Base-by-base conservation (phyloP, 2,329 filamentous ascomycete species). In the Alternaria tenuissima region DNA sequence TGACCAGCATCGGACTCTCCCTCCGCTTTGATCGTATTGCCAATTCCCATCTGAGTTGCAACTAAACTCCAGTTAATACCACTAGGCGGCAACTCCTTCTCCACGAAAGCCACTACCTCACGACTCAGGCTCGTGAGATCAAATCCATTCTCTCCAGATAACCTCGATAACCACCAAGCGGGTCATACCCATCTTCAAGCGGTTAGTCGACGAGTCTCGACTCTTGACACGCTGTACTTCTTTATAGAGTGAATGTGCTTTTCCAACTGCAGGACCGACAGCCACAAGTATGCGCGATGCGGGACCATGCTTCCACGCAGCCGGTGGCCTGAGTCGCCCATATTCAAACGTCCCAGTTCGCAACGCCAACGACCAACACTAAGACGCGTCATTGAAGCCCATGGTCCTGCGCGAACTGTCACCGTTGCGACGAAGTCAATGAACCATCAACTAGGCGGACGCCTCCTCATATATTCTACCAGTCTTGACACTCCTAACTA, bases 401-500 rank as follows among this genome's bases (percentile, higher is more conserved):
- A 41, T 36, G 16, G 7, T 22, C 8, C n/a, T 34, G 28, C 41
- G 24, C 42, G n/a, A 47, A 20, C 38, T 42, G 46, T 57, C 54
- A 26, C 38, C 20, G 46, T 57, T 22, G 46, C 38, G 28, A 12
- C 38, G 5, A 32, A 14, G n/a, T 28, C 36, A 5, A 44, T 24
- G 36, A 49, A 44, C 39, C 39, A 34, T 46, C 36, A 16, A 22
- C 44, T 48, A 36, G 36, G 20, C 52, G 22, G 28, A 51, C 38
- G 52, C 43, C 39, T 30, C 52, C 18, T 48, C 44, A 56, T 51
- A 57, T 32, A 41, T 30, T 18, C 42, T 44, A 22, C 47, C 20
- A 36, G 14, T 7, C 47, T 22, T 26, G 24, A 47, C 38, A 42
- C 7, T 39, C 22, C 49, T 58, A 58, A 57, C 42, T 57, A 57